Conservation (phyloP, 805 yeast genomes). For the Candida quercuum region DNA sequence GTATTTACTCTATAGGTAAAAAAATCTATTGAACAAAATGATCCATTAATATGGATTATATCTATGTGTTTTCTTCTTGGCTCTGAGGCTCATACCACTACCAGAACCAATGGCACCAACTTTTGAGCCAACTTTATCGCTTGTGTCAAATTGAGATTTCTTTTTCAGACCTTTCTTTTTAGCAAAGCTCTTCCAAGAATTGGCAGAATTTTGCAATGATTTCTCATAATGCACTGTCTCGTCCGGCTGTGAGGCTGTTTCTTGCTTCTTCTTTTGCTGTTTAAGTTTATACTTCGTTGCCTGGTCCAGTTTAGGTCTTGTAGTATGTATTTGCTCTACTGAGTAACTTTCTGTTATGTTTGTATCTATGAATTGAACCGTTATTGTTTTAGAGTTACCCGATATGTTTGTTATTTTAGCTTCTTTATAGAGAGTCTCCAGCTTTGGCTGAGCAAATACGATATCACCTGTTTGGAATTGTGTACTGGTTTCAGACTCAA, state of each 20-base stretch:
- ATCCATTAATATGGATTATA: slow-evolving; percentile 13
- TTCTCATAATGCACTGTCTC: slow-evolving; percentile 7
- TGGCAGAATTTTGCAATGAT: slow-evolving; percentile 10
- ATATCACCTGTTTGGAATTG: slow-evolving; percentile 9
- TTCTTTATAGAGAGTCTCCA: slow-evolving; percentile 6
- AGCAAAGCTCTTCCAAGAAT: slow-evolving; percentile 16
- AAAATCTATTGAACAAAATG: too few relatives aligned
- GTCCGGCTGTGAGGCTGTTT: slow-evolving; percentile 5
- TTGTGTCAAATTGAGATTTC: slow-evolving; percentile 9
- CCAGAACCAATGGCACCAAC: slow-evolving; percentile 14
- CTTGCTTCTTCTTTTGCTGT: slow-evolving; percentile 8
- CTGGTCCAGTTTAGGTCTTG: slow-evolving; percentile 11
- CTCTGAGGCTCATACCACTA: slow-evolving; percentile 7
- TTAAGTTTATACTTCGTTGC: slow-evolving; percentile 1
- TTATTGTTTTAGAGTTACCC: slow-evolving; percentile 13
- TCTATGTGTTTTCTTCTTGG: slow-evolving; percentile 5
- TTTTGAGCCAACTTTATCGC: slow-evolving; percentile 7
- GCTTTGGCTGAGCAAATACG: slow-evolving; percentile 11
- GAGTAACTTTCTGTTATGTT: slow-evolving; percentile 8
- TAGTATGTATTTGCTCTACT: slow-evolving; percentile 5
- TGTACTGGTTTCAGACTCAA: too few relatives aligned
- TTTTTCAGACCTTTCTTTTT: slow-evolving; percentile 11
- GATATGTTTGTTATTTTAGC: slow-evolving; percentile 14
- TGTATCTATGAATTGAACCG: slow-evolving; percentile 9
- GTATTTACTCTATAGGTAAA: too few relatives aligned